phyloP scores from a whole-genome alignment of 164 flowering plant genomes.

The Platanus orientalis region DNA sequence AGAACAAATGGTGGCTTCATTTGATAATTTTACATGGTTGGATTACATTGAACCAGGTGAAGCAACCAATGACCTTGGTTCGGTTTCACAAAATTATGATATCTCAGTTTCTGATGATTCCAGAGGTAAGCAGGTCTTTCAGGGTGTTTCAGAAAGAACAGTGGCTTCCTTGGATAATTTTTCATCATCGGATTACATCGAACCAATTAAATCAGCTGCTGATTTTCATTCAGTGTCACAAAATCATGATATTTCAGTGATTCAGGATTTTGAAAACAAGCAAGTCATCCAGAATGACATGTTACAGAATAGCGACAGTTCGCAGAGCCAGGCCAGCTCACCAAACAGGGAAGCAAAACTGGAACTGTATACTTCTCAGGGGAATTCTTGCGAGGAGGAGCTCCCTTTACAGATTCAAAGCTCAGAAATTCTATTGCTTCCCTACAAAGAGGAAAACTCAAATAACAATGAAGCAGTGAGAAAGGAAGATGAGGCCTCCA shows the following conservation, averaged over 20 bases:
- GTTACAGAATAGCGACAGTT: conserved; percentile 16
- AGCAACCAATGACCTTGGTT: background rate
- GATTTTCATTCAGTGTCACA: conserved; percentile 17
- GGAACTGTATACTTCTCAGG: conserved; percentile 18
- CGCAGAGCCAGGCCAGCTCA: conserved; percentile 15
- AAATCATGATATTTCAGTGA: conserved; percentile 13
- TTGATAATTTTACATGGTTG: conserved; percentile 14
- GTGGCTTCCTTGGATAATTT: conserved; percentile 14
- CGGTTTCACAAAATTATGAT: background rate
- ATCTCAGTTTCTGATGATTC: background rate
- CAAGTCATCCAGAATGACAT: conserved; percentile 17
- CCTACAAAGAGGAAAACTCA: conserved; percentile 53
- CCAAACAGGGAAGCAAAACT: conserved; percentile 20
- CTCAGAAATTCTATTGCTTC: conserved; percentile 59
- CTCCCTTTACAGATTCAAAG: conserved; percentile 47
- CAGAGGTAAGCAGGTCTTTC: conserved; percentile 17
- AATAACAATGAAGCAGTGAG: conserved; percentile 16
- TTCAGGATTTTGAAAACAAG: conserved; percentile 16
- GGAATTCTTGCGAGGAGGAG: conserved; percentile 38
- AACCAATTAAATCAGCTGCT: conserved; percentile 12
- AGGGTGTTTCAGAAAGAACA: conserved; percentile 6
- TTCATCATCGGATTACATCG: conserved; percentile 17
- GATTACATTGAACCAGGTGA: conserved; percentile 6
- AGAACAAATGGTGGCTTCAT: conserved; percentile 17
- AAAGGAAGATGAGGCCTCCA: conserved; percentile 44